Evolutionary conservation across 148 eudicot genomes (phyloP).

Genomic region (Pouteria glomerata): DNA sequence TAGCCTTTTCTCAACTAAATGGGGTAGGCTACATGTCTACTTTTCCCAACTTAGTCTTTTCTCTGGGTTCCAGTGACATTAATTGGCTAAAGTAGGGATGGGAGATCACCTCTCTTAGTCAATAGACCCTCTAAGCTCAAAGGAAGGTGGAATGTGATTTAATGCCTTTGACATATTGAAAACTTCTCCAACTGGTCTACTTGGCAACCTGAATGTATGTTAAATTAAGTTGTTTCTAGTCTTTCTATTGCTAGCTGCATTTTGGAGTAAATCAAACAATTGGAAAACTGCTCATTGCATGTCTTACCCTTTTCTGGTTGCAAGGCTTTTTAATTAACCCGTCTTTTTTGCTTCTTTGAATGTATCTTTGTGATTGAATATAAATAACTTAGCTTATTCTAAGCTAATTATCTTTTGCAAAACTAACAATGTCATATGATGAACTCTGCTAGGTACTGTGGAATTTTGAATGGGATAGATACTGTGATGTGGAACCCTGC

Average conservation of each 20-base stretch:
- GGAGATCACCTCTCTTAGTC: neutral
- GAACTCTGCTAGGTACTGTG: slow-evolving; percentile 51
- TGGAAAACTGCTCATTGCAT: slow-evolving; percentile 2
- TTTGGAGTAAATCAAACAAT: neutral
- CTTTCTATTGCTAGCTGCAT: neutral
- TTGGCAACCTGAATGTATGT: neutral
- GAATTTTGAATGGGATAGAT: slow-evolving; percentile 83
- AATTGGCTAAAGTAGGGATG: neutral
- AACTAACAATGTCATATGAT: slow-evolving; percentile 10
- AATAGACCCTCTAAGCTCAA: neutral
- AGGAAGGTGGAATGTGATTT: neutral
- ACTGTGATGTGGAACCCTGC: slow-evolving; percentile 72
- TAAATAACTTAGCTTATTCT: neutral
- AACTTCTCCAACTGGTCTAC: neutral
- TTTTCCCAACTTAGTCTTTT: neutral
- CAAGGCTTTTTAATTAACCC: neutral
- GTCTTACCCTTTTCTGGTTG: neutral
- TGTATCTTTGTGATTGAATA: neutral
- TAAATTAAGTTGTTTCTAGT: neutral
- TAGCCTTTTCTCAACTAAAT: no score
- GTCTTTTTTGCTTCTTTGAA: neutral
- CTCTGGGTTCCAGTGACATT: neutral
- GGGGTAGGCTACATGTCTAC: neutral
- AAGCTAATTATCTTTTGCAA: neutral
- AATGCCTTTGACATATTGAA: neutral